Conservation (phyloP, 2,329 filamentous ascomycete species). For the Arthroderma sp. region DNA sequence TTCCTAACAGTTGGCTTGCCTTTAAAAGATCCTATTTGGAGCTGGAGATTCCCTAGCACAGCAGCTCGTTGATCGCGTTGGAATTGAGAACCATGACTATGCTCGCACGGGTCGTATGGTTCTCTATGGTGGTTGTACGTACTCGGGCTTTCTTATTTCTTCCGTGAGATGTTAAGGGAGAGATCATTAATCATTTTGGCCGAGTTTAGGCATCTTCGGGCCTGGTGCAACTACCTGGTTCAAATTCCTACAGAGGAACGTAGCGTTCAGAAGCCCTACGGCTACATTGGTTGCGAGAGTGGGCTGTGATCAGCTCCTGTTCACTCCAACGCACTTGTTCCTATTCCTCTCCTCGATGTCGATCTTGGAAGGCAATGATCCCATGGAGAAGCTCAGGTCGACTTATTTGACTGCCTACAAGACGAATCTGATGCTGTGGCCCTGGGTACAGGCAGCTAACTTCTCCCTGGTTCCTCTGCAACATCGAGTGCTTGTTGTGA, state of each 20-base stretch:
- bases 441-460: slow-evolving; percentile 69
- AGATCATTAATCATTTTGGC: slow-evolving; percentile 1
- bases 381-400: slow-evolving; percentile 55
- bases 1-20: background rate
- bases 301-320: slow-evolving; percentile 64
- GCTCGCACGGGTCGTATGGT: slow-evolving; percentile 36
- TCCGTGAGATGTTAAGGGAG: background rate
- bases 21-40: slow-evolving; percentile 61
- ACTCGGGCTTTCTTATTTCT: background rate
- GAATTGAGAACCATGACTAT: slow-evolving; percentile 60
- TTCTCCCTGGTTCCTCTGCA: slow-evolving; percentile 77
- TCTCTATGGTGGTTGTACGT: slow-evolving; percentile 36
- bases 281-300: slow-evolving; percentile 66
- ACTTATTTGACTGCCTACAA: slow-evolving; percentile 59
- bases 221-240: slow-evolving; percentile 83
- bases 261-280: slow-evolving; percentile 52
- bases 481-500: slow-evolving; percentile 74
- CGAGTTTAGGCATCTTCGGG: slow-evolving; percentile 59
- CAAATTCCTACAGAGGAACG: slow-evolving; percentile 57
- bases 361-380: slow-evolving; percentile 56
- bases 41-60: slow-evolving; percentile 85
- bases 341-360: slow-evolving; percentile 78
- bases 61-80: slow-evolving; percentile 74
- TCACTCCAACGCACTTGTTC: slow-evolving; percentile 71
- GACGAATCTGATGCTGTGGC: slow-evolving; percentile 85